Evolutionary conservation across 2,329 filamentous ascomycete species (phyloP), one percentile per base, ranked within the genome.

Genomic region (Phoma sp.): DNA sequence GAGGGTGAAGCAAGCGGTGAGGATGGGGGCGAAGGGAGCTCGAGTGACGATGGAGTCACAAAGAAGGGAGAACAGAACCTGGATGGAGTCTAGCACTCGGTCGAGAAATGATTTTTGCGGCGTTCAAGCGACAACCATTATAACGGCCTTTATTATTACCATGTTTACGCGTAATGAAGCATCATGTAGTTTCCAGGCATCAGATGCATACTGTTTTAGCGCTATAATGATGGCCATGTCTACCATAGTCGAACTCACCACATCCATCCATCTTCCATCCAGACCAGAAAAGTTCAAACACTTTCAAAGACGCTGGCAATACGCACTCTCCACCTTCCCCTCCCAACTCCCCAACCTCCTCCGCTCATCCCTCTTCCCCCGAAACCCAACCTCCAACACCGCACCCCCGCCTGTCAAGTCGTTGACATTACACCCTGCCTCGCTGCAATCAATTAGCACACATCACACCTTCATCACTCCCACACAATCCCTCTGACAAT

Each of bases 11-110:
- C 15, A 18, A 21, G 38, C 6, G 39, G 23, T n/a, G 20, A 26
- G 17, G 47, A 51, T 20, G 39, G 39, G 0, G 9, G 43, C 7
- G 39, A 38, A 7, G 17, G 9, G 7, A 38, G 39, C 10, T 51
- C 47, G 4, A 42, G 39, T 4, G 51, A 54, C 4, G 45, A 42
- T 14, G 39, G 45, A 12, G n/a, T 38, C 1, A 29, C 39, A 2
- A 54, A 54, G 39, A 54, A 45, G 29, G 39, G 45, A 12, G 51
- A 54, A 15, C 4, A 49, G 20, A 33, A 45, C 10, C 7, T 54
- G 2, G 45, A 49, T n/a, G 28, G 40, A 17, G 39, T 46, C n/a
- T 54, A 25, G 23, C 9, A 5, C 23, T 25, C 9, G 23, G 23
- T 25, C 9, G 23, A 25, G 25, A 4, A 25, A 14, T 20, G 18